Conservation (phyloP, 106 monocot genomes). For the Dendrobium nobile region DNA sequence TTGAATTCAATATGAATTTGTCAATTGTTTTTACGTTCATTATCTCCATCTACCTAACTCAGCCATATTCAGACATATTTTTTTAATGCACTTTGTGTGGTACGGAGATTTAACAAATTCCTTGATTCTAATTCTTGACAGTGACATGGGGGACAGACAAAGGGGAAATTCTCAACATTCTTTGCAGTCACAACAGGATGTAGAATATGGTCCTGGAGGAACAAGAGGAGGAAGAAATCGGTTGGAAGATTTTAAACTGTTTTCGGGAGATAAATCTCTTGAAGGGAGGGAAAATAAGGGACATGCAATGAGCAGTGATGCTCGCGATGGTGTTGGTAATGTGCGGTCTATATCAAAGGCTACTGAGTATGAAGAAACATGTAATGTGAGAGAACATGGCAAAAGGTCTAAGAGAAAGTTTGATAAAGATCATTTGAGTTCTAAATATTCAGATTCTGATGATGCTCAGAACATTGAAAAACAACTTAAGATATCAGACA, state of each 20-base stretch:
- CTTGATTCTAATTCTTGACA: constrained; percentile 24
- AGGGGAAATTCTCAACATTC: background rate
- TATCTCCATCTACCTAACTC: background rate
- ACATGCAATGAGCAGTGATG: constrained; percentile 5
- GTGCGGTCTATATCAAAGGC: constrained; percentile 6
- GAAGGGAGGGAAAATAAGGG: constrained; percentile 12
- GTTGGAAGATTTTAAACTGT: constrained; percentile 7
- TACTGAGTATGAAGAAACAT: constrained; percentile 17
- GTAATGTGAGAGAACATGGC: constrained; percentile 14
- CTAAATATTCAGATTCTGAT: constrained; percentile 37
- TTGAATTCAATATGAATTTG: background rate
- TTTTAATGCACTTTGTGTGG: background rate
- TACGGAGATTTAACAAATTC: background rate
- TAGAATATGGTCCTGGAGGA: constrained; percentile 40
- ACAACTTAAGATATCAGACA: constrained; percentile 39
- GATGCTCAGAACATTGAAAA: constrained; percentile 28
- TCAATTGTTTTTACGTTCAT: background rate
- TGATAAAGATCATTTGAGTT: background rate
- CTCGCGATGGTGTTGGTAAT: background rate
- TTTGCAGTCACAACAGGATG: constrained; percentile 31
- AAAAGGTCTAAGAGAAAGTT: constrained; percentile 16
- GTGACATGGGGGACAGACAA: constrained; percentile 24
- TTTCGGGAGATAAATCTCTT: constrained; percentile 9
- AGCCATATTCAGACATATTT: background rate
- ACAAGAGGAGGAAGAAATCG: constrained; percentile 14